Base-by-base conservation (phyloP, 2,329 filamentous ascomycete genomes). In the Colletotrichum sojae region DNA sequence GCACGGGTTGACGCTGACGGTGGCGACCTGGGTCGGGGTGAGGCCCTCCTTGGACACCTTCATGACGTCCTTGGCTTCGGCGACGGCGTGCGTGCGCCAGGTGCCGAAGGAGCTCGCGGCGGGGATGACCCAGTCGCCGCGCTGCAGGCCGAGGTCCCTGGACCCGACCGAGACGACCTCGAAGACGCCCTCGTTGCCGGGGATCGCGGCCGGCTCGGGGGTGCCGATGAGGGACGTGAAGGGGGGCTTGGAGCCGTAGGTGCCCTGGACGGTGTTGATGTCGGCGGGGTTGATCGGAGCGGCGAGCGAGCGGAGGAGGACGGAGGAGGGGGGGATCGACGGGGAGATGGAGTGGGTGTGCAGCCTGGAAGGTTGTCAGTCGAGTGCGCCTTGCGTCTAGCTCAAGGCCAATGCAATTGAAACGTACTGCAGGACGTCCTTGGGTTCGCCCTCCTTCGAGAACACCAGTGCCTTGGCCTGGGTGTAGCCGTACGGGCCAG, bases 241-340 rank as follows among this genome's bases (percentile, higher is more conserved):
- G 52, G 88, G 84, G 0, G 95, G 94, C 78, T 94, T 94, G 53
- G 90, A 90, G 71, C 95, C 95, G 83, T 99, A 99, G 4, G 95
- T 94, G 73, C 96, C 96, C 84, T 99, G 96, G 76, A 99, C 93
- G 76, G 95, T 95, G 85, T 99, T 99, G 81, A 99, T 93, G 83
- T 99, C 96, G 76, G 96, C 95, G 25, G 96, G 96, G 83, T 99
- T 99, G 80, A 99, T 94, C 66, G 96, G 94, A 1, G 94, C 90
- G 39, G 95, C 93, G 75, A 99, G 93, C 75, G 96, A 91, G 79
- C 94, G 94, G 69, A 99, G 85, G 63, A 95, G 94, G 73, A 97
- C 82, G 54, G 86, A 83, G 55, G 80, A 81, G 40, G 84, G 79
- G 55, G 93, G 91, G 71, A 94, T 88, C 4, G 89, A 87, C 3